phyloP scores from a whole-genome alignment of 1,284 basidiomycete species.

The Irpex rosettiformis region DNA sequence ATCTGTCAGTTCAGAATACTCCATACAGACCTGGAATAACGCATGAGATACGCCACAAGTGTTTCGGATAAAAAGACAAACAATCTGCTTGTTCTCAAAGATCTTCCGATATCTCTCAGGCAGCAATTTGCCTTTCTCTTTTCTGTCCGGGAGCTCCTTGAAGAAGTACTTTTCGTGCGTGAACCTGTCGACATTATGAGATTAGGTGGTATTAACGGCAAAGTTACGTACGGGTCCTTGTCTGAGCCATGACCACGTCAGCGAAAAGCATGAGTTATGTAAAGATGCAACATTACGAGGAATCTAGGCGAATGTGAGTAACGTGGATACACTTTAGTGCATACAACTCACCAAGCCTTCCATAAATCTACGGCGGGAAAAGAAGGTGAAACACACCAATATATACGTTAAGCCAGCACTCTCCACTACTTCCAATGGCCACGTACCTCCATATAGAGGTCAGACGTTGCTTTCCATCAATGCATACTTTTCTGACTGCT shows the following conservation, averaged over 20 bases:
- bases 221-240: constrained; percentile 48
- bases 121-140: constrained; percentile 34
- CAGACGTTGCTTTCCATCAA: constrained; percentile 78
- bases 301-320: background rate
- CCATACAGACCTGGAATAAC: constrained; percentile 49
- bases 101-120: constrained; percentile 49
- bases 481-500: constrained; percentile 59
- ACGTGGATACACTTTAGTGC: background rate
- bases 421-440: background rate
- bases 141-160: constrained; percentile 31
- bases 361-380: constrained; percentile 48
- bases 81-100: constrained; percentile 67
- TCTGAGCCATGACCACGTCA: constrained; percentile 30
- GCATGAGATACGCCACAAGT: background rate
- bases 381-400: background rate
- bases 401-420: background rate
- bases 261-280: background rate
- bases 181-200: background rate
- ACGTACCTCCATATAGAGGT: constrained; percentile 60
- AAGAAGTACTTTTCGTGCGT: constrained; percentile 55
- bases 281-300: background rate
- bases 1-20: constrained; percentile 60
- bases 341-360: constrained; percentile 51
- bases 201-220: background rate
- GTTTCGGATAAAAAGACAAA: too few species aligned